Conservation (phyloP, 768 basidiomycete genomes). For the Sporobolomyces phaffii region DNA sequence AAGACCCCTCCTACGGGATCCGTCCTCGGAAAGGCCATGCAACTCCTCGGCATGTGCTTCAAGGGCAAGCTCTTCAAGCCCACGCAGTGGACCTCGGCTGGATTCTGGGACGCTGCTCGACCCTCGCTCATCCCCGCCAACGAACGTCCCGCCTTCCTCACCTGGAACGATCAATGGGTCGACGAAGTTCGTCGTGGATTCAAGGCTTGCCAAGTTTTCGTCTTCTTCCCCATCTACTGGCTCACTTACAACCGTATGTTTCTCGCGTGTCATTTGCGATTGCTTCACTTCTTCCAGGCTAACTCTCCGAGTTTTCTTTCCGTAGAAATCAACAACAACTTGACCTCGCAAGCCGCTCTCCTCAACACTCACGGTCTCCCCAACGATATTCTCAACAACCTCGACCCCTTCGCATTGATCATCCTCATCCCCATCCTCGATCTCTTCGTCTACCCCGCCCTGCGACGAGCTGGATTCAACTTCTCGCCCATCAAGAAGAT, state of each 20-base stretch:
- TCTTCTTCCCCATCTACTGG: conserved; percentile 43
- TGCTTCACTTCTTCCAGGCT: conserved; percentile 2
- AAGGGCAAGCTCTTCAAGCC: conserved; percentile 17
- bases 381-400: conserved; percentile 45
- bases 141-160: conserved; percentile 42
- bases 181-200: conserved; percentile 44
- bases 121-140: conserved; percentile 30
- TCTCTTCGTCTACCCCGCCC: conserved; percentile 42
- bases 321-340: conserved; percentile 31
- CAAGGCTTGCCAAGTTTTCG: conserved; percentile 46
- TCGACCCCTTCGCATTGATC: conserved; percentile 44
- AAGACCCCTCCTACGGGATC: conserved; percentile 40
- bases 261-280: background rate
- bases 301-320: background rate
- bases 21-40: conserved; percentile 34
- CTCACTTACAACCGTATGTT: conserved; percentile 22
- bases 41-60: conserved; percentile 20
- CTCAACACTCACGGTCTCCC: conserved; percentile 43
- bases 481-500: conserved; percentile 44
- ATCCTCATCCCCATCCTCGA: conserved; percentile 45
- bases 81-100: conserved; percentile 13
- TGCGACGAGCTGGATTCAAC: conserved; percentile 39
- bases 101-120: conserved; percentile 42
- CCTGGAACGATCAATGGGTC: conserved; percentile 43
- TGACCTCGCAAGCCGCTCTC: conserved; percentile 44